Base-by-base conservation (phyloP, 352 stramenopile genomes). In the Phytophthora uliginosa region DNA sequence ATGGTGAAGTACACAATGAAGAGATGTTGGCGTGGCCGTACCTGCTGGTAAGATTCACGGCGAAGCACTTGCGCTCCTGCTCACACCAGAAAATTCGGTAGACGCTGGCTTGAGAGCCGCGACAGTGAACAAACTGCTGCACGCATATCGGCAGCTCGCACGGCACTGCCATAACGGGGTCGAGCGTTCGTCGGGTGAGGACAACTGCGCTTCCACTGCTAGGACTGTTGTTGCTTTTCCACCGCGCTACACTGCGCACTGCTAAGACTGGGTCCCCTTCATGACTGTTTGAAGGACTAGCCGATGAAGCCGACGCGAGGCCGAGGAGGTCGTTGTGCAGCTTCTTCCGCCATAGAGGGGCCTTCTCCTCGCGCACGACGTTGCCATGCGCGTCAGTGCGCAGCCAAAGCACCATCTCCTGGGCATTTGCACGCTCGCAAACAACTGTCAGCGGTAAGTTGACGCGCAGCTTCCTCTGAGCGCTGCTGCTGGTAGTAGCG, bases 1-100 rank as follows among this genome's bases (percentile, higher is more conserved):
- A n/a, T 15, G 7, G 50, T 17, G 17, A 22, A n/a, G n/a, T n/a
- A 36, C 42, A 52, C 5, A 48, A 4, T 33, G n/a, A 36, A 20
- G 10, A 28, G 3, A 20, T 18, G 40, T 47, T 38, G 15, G 7
- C 8, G 28, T 8, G 17, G 60, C 18, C 50, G 38, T 78, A 95
- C 87, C 88, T 84, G 73, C 86, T 95, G 24, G 88, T 81, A 28
- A 95, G 77, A 57, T 96, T 94, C 42, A 95, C 77, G 0, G 79
- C 89, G 47, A 85, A 94, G 55, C 86, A 85, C 7, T 93, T 84
- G 48, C 79, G 77, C 42, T 85, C 81, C 1, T 77, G 70, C 3
- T 84, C 65, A 18, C 69, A 76, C 86, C 87, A 96, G 31, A 82
- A 82, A 24, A 94, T 71, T 38, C 87, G 85, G 59, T 94, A 95